Conservation (phyloP, 768 basidiomycete species). For the Pleurotus tuoliensis region DNA sequence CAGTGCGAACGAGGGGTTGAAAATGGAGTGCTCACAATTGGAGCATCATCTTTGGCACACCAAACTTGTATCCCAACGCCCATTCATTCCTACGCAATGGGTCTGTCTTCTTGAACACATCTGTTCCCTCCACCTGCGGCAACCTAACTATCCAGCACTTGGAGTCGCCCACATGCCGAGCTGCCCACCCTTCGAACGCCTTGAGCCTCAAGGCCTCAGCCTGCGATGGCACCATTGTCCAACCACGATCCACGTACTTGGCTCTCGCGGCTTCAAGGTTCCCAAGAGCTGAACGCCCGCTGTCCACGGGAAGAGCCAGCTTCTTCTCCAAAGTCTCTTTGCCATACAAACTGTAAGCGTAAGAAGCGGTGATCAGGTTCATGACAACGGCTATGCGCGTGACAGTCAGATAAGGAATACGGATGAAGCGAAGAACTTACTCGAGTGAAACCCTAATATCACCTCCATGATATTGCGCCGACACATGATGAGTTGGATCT, state of each 20-base stretch:
- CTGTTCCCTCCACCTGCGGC: neutral
- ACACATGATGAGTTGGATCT: conserved; percentile 35
- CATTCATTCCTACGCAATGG: neutral
- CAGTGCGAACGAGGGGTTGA: neutral
- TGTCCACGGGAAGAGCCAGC: neutral
- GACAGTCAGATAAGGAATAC: neutral
- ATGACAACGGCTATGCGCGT: neutral
- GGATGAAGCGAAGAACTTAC: conserved; percentile 7
- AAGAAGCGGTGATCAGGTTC: neutral
- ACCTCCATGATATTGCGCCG: conserved; percentile 22
- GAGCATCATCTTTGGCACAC: neutral
- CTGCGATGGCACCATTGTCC: neutral
- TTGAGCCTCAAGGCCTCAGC: neutral
- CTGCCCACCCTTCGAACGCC: neutral
- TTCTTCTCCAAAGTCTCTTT: neutral
- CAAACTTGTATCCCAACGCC: neutral
- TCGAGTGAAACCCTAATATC: conserved; percentile 22
- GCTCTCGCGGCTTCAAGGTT: neutral
- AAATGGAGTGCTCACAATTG: neutral
- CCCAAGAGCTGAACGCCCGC: too few relatives aligned
- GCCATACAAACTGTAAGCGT: neutral
- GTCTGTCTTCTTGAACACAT: neutral
- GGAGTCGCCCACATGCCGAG: neutral
- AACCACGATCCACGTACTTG: neutral
- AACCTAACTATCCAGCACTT: conserved; percentile 1